Evolutionary conservation across 2,329 filamentous ascomycete genomes (phyloP), one percentile per base, ranked within the genome.

Genomic region (Fusarium hostae): DNA sequence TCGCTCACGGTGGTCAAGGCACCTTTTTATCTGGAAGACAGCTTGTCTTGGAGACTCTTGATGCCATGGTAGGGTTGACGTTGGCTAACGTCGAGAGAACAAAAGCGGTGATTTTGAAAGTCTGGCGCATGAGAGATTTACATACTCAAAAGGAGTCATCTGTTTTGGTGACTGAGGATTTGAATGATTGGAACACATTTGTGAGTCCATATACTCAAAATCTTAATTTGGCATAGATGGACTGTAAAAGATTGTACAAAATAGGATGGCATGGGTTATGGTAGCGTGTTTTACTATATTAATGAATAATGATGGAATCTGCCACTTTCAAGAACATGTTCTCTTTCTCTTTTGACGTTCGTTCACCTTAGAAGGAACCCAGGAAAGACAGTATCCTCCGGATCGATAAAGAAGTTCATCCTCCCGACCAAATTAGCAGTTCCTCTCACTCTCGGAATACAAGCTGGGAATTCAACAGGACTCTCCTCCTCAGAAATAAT

Each of bases 61-160:
- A 81, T 6, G 77, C 78, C 3, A 82, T 86, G 78, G 77, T 79
- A 0, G 78, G 81, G 26, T 81, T 78, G 1, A 84, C 83, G 3
- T 75, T 85, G 2, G 77, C 75, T 1, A 86, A 86, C 48, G 79
- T 86, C 10, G 78, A 81, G 13, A 80, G 83, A 24, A 85, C 83
- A 11, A 77, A 82, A 15, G 81, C 82, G 1, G 85, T 86, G 6
- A 84, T 86, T 56, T 78, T 81, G 13, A 84, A 83, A 47, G 80
- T 86, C 15, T 86, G 85, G 85, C 81, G 82, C 60, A 80, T 80
- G 45, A 79, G 84, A 26, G 84, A 86, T 26, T 50, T 79, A 3
- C 44, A 72, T 16, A 45, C 71, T 5, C 41, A 70, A 6, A 54
- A 65, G 5, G 70, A 66, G 4, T 12, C 58, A 1, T 26, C 43